A percentile compares a stretch with the other conserved stretches of the same genome.
Evolutionary conservation across 371 early-diverging fungal species (phyloP).

Genomic region (Saksenaea oblongispora): DNA sequence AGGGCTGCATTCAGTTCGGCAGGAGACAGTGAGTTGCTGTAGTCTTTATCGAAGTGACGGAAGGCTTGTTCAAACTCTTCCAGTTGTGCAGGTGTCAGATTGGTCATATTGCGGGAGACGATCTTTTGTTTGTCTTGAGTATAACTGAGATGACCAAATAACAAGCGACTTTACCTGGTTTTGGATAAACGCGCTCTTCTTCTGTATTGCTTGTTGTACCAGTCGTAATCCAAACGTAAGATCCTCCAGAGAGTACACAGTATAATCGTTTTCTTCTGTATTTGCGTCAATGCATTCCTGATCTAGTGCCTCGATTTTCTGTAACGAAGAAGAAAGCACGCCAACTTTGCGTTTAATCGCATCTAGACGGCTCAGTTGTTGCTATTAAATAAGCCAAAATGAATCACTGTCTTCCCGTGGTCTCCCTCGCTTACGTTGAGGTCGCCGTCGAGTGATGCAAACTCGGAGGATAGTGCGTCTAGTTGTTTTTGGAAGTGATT

Average conservation of each 20-base stretch:
- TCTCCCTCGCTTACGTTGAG: conserved; percentile 42
- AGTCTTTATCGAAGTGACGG: conserved; percentile 86
- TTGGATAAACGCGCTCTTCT: conserved; percentile 89
- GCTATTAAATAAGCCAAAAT: conserved; percentile 20
- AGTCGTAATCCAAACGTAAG: conserved; percentile 83
- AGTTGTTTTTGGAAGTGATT: conserved; percentile 71
- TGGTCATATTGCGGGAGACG: conserved; percentile 86
- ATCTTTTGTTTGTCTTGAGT: conserved; percentile 45
- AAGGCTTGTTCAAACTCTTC: conserved; percentile 92
- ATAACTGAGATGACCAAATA: background rate
- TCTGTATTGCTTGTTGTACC: conserved; percentile 75
- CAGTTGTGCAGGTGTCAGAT: conserved; percentile 89
- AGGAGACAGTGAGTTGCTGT: conserved; percentile 70
- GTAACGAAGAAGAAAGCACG: conserved; percentile 55
- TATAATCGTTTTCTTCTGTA: conserved; percentile 93
- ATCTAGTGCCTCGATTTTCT: conserved; percentile 65
- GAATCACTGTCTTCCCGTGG: too few relatives aligned
- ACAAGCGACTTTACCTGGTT: conserved; percentile 74
- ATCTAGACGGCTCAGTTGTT: conserved; percentile 74
- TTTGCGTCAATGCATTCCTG: conserved; percentile 78
- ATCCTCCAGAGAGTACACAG: conserved; percentile 88
- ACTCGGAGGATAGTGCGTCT: conserved; percentile 64
- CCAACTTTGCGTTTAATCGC: conserved; percentile 31
- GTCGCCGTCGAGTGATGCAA: conserved; percentile 74
- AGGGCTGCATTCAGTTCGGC: conserved; percentile 87